Conservation (phyloP, 768 basidiomycete species). For the Suillus subluteus region DNA sequence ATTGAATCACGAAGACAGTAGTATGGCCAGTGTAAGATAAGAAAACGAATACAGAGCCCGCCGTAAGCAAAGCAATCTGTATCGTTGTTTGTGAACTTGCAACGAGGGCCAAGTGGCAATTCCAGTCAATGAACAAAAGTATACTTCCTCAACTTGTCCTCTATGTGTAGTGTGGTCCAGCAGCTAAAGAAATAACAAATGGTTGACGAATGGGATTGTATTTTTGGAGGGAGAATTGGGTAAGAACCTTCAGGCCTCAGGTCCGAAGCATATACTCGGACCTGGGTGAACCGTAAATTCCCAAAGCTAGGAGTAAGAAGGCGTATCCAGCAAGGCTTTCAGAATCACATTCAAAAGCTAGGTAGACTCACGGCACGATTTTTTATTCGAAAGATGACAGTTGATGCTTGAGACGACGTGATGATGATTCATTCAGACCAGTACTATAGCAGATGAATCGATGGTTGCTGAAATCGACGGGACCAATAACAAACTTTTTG, state of each 20-base stretch:
- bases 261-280: neutral
- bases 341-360: neutral
- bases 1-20: too few relatives aligned
- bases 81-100: too few relatives aligned
- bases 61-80: too few relatives aligned
- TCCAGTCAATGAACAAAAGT: neutral
- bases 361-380: neutral
- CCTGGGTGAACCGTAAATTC: neutral
- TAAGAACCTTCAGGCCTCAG: too few relatives aligned
- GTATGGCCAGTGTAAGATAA: too few relatives aligned
- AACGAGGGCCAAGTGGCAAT: too few relatives aligned
- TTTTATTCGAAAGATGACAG: neutral
- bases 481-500: neutral
- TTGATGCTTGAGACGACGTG: neutral
- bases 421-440: neutral
- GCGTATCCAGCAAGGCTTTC: neutral
- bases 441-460: neutral
- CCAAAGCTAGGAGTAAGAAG: neutral
- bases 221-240: neutral
- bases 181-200: neutral
- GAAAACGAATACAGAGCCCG: too few relatives aligned
- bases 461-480: neutral
- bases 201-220: neutral
- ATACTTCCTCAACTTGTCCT: neutral
- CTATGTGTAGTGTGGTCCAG: neutral